phyloP scores from a whole-genome alignment of 129 eudicot species.

The Flaveria trinervia region DNA sequence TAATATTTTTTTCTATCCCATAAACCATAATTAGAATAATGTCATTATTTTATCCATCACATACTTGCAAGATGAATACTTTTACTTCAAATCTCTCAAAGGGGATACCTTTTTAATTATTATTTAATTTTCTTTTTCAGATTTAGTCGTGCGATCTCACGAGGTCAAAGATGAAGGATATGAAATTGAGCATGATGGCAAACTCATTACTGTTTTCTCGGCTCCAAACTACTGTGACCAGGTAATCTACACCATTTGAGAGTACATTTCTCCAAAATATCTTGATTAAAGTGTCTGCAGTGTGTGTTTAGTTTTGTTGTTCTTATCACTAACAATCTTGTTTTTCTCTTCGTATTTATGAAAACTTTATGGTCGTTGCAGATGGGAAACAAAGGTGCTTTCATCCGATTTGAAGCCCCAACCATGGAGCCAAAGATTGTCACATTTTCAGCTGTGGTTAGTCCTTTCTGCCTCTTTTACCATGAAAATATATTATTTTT shows the following conservation, averaged over 20 bases:
- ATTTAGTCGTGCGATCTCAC: constrained; percentile 92
- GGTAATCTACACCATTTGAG: constrained; percentile 41
- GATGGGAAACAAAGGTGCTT: constrained; percentile 99
- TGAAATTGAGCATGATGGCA: constrained; percentile 94
- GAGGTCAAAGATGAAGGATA: constrained; percentile 99
- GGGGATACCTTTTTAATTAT: background rate
- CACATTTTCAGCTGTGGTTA: constrained; percentile 92
- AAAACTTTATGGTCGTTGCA: constrained; percentile 38
- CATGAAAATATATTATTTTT: background rate
- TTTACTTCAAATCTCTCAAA: background rate
- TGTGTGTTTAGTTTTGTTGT: background rate
- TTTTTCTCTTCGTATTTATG: background rate
- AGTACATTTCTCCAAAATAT: background rate
- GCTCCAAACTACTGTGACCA: constrained; percentile 99
- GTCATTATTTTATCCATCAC: background rate
- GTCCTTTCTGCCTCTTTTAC: constrained; percentile 37
- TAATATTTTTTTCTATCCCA: background rate
- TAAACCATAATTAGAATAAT: background rate
- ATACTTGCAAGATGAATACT: background rate
- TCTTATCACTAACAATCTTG: background rate
- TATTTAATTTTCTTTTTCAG: constrained; percentile 36
- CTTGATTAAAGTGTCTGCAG: background rate
- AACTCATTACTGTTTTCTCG: constrained; percentile 91
- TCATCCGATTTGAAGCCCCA: constrained; percentile 90
- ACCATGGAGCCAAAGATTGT: constrained; percentile 86